A percentile compares a stretch with the other conserved stretches of the same genome.
Conservation (phyloP, 805 yeast species). For the Maudiozyma barnettii region DNA sequence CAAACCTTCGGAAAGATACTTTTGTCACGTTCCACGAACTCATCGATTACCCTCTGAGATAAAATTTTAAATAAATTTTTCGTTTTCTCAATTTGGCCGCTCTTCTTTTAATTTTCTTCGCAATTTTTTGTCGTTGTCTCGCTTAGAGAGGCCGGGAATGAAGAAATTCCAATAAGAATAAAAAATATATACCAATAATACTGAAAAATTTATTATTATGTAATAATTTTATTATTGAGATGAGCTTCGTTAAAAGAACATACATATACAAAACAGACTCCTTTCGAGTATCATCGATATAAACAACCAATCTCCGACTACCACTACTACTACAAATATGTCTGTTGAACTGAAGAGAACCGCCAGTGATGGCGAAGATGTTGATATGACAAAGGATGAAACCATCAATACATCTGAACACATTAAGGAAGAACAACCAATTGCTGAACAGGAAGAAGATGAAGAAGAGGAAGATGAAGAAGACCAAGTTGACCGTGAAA, state of each 20-base stretch:
- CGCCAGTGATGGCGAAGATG: conserved; percentile 4
- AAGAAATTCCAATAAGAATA: too few relatives aligned
- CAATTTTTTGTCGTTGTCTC: too few relatives aligned
- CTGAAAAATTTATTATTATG: too few relatives aligned
- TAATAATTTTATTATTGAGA: too few relatives aligned
- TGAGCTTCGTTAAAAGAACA: too few relatives aligned
- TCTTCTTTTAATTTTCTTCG: too few relatives aligned
- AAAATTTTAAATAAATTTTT: neutral
- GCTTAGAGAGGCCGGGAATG: too few relatives aligned
- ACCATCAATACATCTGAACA: conserved; percentile 1
- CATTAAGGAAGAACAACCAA: neutral
- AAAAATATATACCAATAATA: too few relatives aligned
- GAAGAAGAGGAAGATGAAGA: conserved; percentile 24
- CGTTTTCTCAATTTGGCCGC: too few relatives aligned
- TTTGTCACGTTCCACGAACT: neutral
- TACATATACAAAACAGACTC: too few relatives aligned
- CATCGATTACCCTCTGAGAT: neutral
- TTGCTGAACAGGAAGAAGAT: conserved; percentile 3
- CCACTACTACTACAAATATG: neutral
- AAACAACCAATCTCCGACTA: neutral
- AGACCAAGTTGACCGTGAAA: conserved; percentile 42
- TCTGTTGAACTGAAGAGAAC: neutral
- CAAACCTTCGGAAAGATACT: too few relatives aligned
- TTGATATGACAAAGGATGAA: conserved; percentile 6
- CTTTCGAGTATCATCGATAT: neutral